Base-by-base conservation (phyloP, 75 land plant species). In the Azolla pinnata region DNA sequence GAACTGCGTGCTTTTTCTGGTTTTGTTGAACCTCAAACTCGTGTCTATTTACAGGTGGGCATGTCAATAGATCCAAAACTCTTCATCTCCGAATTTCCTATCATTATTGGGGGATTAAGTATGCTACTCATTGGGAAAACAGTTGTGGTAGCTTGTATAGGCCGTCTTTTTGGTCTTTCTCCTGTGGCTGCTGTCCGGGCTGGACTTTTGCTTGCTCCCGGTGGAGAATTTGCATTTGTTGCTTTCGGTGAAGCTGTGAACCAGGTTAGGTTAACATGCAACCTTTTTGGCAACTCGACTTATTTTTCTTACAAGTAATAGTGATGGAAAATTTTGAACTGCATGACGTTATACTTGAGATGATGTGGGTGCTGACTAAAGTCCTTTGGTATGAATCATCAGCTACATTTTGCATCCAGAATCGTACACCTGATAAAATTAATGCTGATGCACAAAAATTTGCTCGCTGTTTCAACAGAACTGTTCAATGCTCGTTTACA, bases 191-290 rank as follows among this genome's bases (percentile, higher is more conserved):
- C 96, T 45, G 77, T 83, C 32, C 80, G 98, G 33, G 76, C 76
- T 59, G 98, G 98, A 38, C 87, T 93, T 52, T 79, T 93, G 44
- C 87, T 93, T 60, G 98, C 98, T 33, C 98, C 98, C 0, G 98
- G 98, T 52, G 98, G 98, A 52, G 98, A 93, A 60, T 93, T 93
- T 69, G 98, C 98, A 21, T 93, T 93, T 80, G 98, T 93, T 29
- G 98, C 98, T 26, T 93, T 93, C 69, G 98, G 98, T 44, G 98
- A 93, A 69, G 98, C 98, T 66, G 96, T 89, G 26, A 88, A 89
- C 70, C 98, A 93, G 96, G 98, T 57, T 2, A 19, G 14, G 12
- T 34, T n/a, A n/a, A n/a, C n/a, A n/a, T n/a, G n/a, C n/a, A n/a
- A 17, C 29, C 28, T 7, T 9, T 54, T 5, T 26, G 3, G 14